Evolutionary conservation across 208 protist genomes (phyloP).

Genomic region (Trypanosoma congolense): DNA sequence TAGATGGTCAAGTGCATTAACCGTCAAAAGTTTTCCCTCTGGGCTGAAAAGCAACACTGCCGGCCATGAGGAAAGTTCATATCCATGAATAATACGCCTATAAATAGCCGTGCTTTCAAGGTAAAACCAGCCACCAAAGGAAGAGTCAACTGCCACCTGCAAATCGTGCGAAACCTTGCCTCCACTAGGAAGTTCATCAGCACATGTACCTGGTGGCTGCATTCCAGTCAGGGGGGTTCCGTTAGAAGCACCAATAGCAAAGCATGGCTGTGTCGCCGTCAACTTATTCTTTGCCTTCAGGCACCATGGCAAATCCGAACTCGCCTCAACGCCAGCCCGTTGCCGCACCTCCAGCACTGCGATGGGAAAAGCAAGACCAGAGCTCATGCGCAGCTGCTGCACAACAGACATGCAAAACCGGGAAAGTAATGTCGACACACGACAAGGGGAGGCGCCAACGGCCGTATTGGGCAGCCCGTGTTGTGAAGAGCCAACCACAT

Average conservation of each 20-base stretch:
- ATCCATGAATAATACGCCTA: conserved; percentile 43
- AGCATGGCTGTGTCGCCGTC: too few relatives aligned
- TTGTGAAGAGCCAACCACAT: too few relatives aligned
- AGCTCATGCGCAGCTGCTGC: not conserved
- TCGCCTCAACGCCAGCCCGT: not conserved
- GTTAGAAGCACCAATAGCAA: too few relatives aligned
- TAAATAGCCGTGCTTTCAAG: conserved; percentile 55
- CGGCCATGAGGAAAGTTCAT: conserved; percentile 47
- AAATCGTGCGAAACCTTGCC: too few relatives aligned
- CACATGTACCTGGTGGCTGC: too few relatives aligned
- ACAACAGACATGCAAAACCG: conserved; percentile 9
- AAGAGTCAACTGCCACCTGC: conserved; percentile 27
- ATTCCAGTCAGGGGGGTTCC: too few relatives aligned
- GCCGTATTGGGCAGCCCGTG: not conserved
- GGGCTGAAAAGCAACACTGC: conserved; percentile 59
- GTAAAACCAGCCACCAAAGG: conserved; percentile 63
- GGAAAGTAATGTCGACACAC: not conserved
- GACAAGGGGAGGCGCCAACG: not conserved
- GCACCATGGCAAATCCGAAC: not conserved
- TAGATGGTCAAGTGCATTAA: conserved; percentile 39
- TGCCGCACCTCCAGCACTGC: conserved; percentile 16
- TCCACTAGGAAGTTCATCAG: too few relatives aligned
- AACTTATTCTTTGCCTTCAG: not conserved
- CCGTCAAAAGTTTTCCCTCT: conserved; percentile 41
- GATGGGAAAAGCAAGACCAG: not conserved